phyloP scores from a whole-genome alignment of 768 basidiomycete species.

The Pisolithus microcarpus region DNA sequence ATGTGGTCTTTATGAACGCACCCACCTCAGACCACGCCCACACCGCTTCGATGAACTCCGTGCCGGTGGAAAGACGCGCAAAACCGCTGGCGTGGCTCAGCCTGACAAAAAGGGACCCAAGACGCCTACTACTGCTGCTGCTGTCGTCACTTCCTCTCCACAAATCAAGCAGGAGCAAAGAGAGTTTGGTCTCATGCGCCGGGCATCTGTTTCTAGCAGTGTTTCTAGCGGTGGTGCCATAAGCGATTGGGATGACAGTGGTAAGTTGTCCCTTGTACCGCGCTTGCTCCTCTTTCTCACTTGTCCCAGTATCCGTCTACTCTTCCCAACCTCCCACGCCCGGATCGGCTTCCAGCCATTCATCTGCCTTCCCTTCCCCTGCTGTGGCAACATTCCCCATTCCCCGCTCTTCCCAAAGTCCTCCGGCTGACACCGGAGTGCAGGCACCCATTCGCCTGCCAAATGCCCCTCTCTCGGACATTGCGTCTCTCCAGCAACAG shows the following conservation, averaged over 20 bases:
- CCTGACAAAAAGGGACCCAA: slow-evolving; percentile 28
- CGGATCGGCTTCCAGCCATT: slow-evolving; percentile 47
- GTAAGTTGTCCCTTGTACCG: slow-evolving; percentile 33
- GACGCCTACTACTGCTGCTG: slow-evolving; percentile 31
- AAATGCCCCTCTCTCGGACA: slow-evolving; percentile 63
- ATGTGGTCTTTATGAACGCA: slow-evolving; percentile 87
- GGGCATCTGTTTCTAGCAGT: slow-evolving; percentile 57
- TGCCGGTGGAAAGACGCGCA: slow-evolving; percentile 75
- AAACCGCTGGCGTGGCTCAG: slow-evolving; percentile 28
- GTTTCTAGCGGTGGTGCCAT: slow-evolving; percentile 42
- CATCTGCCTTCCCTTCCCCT: slow-evolving; percentile 65
- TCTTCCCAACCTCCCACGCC: slow-evolving; percentile 30
- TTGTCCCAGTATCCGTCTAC: slow-evolving; percentile 17
- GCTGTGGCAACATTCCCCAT: slow-evolving; percentile 53
- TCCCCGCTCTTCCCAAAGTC: slow-evolving; percentile 48
- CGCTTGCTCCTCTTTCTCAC: not conserved
- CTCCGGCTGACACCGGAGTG: slow-evolving; percentile 40
- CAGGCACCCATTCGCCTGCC: slow-evolving; percentile 57
- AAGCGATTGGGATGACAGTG: slow-evolving; percentile 80
- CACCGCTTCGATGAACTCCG: slow-evolving; percentile 84
- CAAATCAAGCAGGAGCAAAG: slow-evolving; percentile 59
- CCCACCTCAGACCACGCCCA: slow-evolving; percentile 75
- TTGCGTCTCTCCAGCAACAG: slow-evolving; percentile 45
- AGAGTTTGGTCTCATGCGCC: slow-evolving; percentile 45
- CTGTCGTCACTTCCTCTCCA: slow-evolving; percentile 31